Evolutionary conservation across 495 filamentous ascomycete genomes (phyloP).

Genomic region (Hyphodiscus hymeniophilus): DNA sequence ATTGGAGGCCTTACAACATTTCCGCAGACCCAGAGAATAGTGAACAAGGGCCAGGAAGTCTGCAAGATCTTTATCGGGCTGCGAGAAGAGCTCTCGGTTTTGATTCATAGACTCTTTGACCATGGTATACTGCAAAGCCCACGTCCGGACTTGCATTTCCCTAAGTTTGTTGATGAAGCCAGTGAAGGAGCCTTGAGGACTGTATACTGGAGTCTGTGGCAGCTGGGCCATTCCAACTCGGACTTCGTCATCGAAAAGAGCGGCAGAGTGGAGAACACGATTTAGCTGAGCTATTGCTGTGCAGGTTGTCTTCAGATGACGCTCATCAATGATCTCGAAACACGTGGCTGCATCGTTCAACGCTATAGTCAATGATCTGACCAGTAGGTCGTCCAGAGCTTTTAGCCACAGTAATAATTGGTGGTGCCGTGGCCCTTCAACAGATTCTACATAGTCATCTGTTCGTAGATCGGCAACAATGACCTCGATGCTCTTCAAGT

Average conservation of each 20-base stretch:
- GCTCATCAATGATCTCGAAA: constrained; percentile 77
- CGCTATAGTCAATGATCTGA: constrained; percentile 52
- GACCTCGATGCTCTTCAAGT: constrained; percentile 74
- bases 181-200: constrained; percentile 20
- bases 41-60: constrained; percentile 73
- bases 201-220: constrained; percentile 34
- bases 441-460: constrained; percentile 49
- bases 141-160: constrained; percentile 83
- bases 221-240: constrained; percentile 57
- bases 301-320: constrained; percentile 63
- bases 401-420: constrained; percentile 68
- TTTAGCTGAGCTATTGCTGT: constrained; percentile 55
- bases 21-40: constrained; percentile 74
- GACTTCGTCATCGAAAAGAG: constrained; percentile 74
- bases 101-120: constrained; percentile 68
- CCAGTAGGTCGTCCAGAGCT: constrained; percentile 65
- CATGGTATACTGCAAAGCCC: constrained; percentile 70
- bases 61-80: constrained; percentile 58
- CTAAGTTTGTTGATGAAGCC: constrained; percentile 64
- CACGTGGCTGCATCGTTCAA: constrained; percentile 57
- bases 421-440: constrained; percentile 52
- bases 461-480: constrained; percentile 66
- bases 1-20: constrained; percentile 76
- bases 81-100: constrained; percentile 50
- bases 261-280: constrained; percentile 67